These are phyloP conservation scores for Chloris gayana DNA, from an alignment of 176 grass and related monocot genomes.

Conservation along the genomic window DNA sequence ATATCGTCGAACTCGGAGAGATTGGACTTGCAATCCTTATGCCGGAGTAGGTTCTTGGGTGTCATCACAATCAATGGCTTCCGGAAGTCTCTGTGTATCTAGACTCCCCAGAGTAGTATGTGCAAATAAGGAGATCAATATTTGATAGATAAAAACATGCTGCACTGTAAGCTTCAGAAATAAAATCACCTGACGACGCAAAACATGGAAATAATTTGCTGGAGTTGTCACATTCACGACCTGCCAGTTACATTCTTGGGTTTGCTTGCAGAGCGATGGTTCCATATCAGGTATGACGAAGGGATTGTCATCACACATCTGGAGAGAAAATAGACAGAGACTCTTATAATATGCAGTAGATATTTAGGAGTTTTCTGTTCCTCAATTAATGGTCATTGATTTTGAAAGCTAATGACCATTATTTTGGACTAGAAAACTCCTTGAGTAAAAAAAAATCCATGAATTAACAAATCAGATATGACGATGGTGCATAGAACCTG, in stretches of 20 bases:
- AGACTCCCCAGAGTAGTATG: conserved; percentile 10
- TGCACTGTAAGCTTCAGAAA: neutral
- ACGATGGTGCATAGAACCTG: neutral
- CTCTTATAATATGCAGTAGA: no score
- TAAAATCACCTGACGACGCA: conserved; percentile 73
- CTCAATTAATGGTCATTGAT: no score
- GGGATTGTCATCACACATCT: conserved; percentile 98
- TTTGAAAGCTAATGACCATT: no score
- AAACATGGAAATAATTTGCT: conserved; percentile 94
- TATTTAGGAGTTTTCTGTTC: no score
- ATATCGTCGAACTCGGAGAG: conserved; percentile 94
- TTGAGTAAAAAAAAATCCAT: no score
- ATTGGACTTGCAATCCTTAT: conserved; percentile 96
- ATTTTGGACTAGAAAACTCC: no score
- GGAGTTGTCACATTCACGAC: conserved; percentile 96
- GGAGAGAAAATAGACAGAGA: conserved; percentile 19
- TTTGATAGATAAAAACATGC: neutral
- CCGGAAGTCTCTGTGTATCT: conserved; percentile 90
- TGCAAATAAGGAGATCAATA: neutral
- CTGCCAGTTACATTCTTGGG: conserved; percentile 98
- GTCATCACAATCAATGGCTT: conserved; percentile 89
- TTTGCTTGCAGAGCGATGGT: conserved; percentile 81
- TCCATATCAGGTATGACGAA: conserved; percentile 97
- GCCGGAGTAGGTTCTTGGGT: conserved; percentile 87
- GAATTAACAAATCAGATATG: no score